phyloP scores from a whole-genome alignment of 352 stramenopile genomes.

The Pythium scleroteichum region DNA sequence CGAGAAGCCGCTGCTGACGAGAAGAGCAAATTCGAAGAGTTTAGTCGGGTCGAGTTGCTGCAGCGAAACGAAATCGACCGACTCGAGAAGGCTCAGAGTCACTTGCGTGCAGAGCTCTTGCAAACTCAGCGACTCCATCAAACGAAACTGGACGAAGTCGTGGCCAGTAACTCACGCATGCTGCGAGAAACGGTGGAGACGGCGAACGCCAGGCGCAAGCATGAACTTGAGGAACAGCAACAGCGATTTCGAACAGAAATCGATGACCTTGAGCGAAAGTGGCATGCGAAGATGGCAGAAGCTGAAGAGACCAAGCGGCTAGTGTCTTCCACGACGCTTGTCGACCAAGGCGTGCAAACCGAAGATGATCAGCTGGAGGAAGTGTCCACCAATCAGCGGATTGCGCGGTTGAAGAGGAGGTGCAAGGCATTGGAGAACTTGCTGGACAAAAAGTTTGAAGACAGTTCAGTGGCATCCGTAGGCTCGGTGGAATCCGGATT shows the following conservation, averaged over 20 bases:
- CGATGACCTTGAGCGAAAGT: neutral
- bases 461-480: slow-evolving; percentile 26
- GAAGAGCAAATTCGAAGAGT: neutral
- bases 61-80: slow-evolving; percentile 8
- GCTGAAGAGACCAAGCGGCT: slow-evolving; percentile 11
- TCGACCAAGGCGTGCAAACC: slow-evolving; percentile 20
- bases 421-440: slow-evolving; percentile 56
- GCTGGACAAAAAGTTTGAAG: slow-evolving; percentile 63
- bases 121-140: neutral
- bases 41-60: slow-evolving; percentile 1
- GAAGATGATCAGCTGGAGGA: slow-evolving; percentile 7
- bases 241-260: neutral
- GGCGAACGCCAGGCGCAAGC: neutral
- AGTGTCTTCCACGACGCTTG: neutral
- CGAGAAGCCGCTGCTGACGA: neutral
- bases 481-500: slow-evolving; percentile 17
- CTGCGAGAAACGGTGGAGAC: neutral
- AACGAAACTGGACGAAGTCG: neutral
- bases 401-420: slow-evolving; percentile 46
- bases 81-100: neutral
- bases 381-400: slow-evolving; percentile 25
- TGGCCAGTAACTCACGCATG: neutral
- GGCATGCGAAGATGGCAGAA: slow-evolving; percentile 2
- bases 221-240: neutral
- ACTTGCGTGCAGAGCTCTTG: slow-evolving; percentile 6